These are phyloP conservation scores for Artomyces pyxidatus DNA, from an alignment of 768 basidiomycete species.

Conservation along the genomic window DNA sequence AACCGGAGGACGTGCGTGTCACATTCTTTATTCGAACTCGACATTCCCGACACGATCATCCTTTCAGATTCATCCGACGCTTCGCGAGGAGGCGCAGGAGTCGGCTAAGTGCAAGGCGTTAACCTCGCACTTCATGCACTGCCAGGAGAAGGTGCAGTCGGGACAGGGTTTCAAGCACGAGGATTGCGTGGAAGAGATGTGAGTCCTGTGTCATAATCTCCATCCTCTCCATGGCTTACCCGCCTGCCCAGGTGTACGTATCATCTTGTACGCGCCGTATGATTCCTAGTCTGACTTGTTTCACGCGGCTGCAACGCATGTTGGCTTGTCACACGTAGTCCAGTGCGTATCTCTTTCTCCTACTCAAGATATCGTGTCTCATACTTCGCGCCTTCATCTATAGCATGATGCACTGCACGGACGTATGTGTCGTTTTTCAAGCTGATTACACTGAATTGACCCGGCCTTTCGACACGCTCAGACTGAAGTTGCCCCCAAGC, in stretches of 20 bases:
- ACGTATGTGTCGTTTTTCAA: slow-evolving; percentile 42
- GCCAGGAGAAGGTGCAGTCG: slow-evolving; percentile 76
- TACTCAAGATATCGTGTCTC: too few relatives aligned
- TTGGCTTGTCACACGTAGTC: too few relatives aligned
- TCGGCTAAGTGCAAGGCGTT: slow-evolving; percentile 57
- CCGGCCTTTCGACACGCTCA: slow-evolving; percentile 13
- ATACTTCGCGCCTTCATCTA: not conserved
- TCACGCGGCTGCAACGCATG: too few relatives aligned
- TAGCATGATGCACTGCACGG: slow-evolving; percentile 91
- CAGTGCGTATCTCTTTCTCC: slow-evolving; percentile 71
- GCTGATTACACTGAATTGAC: not conserved
- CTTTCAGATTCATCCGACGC: slow-evolving; percentile 53
- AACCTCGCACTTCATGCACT: slow-evolving; percentile 82
- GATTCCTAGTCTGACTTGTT: slow-evolving; percentile 2
- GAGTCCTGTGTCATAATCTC: slow-evolving; percentile 25
- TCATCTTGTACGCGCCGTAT: not conserved
- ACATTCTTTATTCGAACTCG: not conserved
- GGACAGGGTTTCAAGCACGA: slow-evolving; percentile 85
- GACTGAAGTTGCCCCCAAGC: slow-evolving; percentile 64
- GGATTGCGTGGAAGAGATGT: slow-evolving; percentile 91
- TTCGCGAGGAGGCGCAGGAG: slow-evolving; percentile 72
- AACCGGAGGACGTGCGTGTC: slow-evolving; percentile 76
- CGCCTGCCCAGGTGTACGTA: slow-evolving; percentile 18
- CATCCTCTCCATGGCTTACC: not conserved
- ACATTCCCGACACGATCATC: not conserved